Evolutionary conservation across 139 green algal species (phyloP).

Genomic region (Picochlorum sp.): DNA sequence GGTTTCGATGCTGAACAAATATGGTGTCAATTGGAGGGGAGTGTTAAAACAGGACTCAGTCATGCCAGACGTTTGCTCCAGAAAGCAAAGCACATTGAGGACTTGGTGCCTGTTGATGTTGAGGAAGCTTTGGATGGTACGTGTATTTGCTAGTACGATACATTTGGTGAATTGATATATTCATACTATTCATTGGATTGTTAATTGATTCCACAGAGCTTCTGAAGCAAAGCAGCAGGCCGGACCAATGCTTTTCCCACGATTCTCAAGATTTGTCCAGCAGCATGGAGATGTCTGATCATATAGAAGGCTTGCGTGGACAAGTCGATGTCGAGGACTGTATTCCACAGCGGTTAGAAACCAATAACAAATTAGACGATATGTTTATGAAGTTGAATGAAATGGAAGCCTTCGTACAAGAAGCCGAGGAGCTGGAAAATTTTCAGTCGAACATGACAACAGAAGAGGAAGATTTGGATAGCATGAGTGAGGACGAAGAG

Average conservation of each 20-base stretch:
- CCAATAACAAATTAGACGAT: slow-evolving; percentile 38
- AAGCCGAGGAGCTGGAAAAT: slow-evolving; percentile 49
- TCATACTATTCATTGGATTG: too few species aligned
- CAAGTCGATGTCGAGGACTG: background rate
- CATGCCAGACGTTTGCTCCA: slow-evolving; percentile 18
- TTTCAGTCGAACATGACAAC: background rate
- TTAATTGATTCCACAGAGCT: too few species aligned
- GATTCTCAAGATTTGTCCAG: slow-evolving; percentile 3
- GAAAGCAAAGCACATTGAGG: slow-evolving; percentile 2
- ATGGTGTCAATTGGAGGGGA: slow-evolving; percentile 55
- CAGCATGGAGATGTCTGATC: background rate
- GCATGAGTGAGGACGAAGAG: background rate
- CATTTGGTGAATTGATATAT: too few species aligned
- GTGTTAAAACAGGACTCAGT: slow-evolving; percentile 5
- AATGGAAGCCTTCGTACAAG: slow-evolving; percentile 80
- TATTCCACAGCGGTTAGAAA: background rate
- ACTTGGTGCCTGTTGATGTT: slow-evolving; percentile 26
- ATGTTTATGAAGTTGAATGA: slow-evolving; percentile 70
- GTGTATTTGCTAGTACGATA: too few species aligned
- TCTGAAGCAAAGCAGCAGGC: too few species aligned
- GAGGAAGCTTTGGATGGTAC: slow-evolving; percentile 28
- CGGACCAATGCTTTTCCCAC: too few species aligned
- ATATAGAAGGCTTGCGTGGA: background rate
- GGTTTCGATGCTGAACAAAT: slow-evolving; percentile 66
- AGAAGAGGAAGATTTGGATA: background rate